These are phyloP conservation scores for Tricholoma saponaceum DNA, from an alignment of 768 basidiomycete genomes.

Conservation along the genomic window DNA sequence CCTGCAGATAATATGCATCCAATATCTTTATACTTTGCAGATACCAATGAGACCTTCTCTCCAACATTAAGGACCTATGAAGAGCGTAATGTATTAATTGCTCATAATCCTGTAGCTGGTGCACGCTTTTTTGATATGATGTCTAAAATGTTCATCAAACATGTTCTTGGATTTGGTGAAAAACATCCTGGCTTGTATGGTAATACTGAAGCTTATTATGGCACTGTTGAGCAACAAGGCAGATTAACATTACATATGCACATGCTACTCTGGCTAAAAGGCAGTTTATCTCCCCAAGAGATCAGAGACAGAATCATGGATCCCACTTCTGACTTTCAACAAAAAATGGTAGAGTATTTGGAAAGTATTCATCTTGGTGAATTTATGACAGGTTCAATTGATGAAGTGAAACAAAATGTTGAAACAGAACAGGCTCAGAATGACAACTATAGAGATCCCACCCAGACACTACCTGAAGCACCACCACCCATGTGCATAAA, in stretches of 20 bases:
- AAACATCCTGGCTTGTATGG: not conserved
- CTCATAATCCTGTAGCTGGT: not conserved
- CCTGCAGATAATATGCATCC: not conserved
- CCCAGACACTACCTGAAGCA: not conserved
- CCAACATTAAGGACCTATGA: not conserved
- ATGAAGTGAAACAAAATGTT: not conserved
- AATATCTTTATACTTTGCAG: not conserved
- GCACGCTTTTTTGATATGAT: not conserved
- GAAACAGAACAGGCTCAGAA: not conserved
- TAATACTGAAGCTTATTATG: not conserved
- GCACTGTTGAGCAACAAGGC: not conserved
- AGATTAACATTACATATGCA: not conserved
- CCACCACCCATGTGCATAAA: not conserved
- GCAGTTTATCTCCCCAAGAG: not conserved
- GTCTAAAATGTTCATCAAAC: not conserved
- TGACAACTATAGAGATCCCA: not conserved
- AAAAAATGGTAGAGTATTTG: not conserved
- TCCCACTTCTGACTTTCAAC: not conserved
- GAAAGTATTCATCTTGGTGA: not conserved
- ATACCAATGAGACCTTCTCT: not conserved
- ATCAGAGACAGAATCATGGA: not conserved
- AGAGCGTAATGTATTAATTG: not conserved
- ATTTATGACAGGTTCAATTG: not conserved
- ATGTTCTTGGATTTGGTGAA: not conserved
- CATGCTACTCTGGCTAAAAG: not conserved